phyloP scores from a whole-genome alignment of 139 green algal species.

The Diplosphaera chodatii region DNA sequence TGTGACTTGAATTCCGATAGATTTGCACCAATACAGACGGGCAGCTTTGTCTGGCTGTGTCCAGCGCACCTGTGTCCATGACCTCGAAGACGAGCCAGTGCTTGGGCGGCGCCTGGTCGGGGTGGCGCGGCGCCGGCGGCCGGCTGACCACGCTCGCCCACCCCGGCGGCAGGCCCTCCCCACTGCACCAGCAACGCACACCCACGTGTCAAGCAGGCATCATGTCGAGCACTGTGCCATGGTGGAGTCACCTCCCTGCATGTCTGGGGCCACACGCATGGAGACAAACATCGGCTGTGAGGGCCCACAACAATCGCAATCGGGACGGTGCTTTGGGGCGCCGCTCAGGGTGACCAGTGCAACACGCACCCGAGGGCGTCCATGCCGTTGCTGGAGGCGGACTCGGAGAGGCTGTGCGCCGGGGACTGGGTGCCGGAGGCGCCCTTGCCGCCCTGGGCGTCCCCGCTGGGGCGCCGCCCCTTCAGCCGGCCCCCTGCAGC shows the following conservation, averaged over 20 bases:
- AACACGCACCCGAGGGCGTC: background rate
- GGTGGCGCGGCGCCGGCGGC: background rate
- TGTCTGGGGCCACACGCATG: no score
- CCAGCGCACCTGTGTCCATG: conserved; percentile 41
- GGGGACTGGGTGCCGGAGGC: background rate
- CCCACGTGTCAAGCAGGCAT: no score
- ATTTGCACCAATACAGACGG: no score
- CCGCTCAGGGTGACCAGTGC: no score
- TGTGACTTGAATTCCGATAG: no score
- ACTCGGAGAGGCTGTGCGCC: background rate
- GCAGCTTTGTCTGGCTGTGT: background rate
- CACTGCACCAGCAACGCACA: background rate
- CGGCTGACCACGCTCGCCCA: background rate
- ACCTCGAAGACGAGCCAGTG: conserved; percentile 71
- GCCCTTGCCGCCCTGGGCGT: background rate
- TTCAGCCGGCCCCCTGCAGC: background rate
- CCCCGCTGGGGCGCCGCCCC: background rate
- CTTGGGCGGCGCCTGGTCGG: background rate
- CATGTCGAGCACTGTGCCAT: no score
- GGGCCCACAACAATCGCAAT: no score
- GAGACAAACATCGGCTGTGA: no score
- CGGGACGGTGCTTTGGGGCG: no score
- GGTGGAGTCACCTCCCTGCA: no score
- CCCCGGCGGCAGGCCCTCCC: background rate
- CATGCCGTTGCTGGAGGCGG: conserved; percentile 1